These are phyloP conservation scores for Endogone sp. DNA, from an alignment of 192 early-diverging fungal genomes.

Conservation along the genomic window DNA sequence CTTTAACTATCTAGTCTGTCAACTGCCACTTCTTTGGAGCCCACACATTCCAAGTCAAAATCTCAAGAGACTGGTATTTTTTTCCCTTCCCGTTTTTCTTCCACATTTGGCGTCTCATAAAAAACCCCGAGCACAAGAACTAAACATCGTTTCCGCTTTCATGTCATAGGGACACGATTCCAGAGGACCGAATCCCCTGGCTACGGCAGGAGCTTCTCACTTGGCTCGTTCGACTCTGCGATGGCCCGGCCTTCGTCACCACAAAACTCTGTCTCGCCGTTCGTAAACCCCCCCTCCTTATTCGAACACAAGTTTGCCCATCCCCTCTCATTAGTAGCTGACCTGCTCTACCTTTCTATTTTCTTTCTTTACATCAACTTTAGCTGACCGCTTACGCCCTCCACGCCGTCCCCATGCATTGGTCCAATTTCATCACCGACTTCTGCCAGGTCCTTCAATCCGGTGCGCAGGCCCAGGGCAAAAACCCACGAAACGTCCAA, in stretches of 20 bases:
- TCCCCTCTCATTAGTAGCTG: background rate
- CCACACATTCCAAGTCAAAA: slow-evolving; percentile 55
- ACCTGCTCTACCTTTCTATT: background rate
- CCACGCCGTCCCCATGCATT: slow-evolving; percentile 39
- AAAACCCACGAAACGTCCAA: slow-evolving; percentile 25
- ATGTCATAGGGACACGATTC: slow-evolving; percentile 40
- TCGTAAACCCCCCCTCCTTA: slow-evolving; percentile 6
- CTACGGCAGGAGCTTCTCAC: slow-evolving; percentile 39
- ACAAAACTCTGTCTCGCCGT: slow-evolving; percentile 56
- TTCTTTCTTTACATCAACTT: too few relatives aligned
- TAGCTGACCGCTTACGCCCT: slow-evolving; percentile 49
- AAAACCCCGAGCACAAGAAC: background rate
- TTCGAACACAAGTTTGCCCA: background rate
- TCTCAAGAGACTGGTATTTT: slow-evolving; percentile 50
- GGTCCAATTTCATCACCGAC: slow-evolving; percentile 45
- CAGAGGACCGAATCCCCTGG: slow-evolving; percentile 48
- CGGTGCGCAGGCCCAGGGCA: slow-evolving; percentile 10
- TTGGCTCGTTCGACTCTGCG: slow-evolving; percentile 39
- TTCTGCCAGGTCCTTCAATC: slow-evolving; percentile 32
- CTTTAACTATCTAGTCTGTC: slow-evolving; percentile 17
- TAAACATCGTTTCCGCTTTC: background rate
- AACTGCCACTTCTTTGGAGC: slow-evolving; percentile 58
- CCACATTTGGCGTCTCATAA: background rate
- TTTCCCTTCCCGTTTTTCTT: background rate
- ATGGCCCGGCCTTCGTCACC: slow-evolving; percentile 43